These are phyloP conservation scores for Verbascum thapsus DNA, from an alignment of 257 asterid species.

Conservation along the genomic window DNA sequence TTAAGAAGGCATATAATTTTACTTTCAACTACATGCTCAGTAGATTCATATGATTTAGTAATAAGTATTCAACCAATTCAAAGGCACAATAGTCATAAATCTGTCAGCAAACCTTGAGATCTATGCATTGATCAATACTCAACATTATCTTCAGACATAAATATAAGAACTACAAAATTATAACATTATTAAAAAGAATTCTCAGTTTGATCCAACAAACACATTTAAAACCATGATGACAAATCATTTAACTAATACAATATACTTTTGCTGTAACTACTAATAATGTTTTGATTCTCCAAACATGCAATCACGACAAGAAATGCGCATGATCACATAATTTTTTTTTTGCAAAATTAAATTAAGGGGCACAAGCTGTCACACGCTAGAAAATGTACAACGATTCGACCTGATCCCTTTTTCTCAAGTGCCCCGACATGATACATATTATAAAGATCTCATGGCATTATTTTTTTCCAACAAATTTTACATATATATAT, in stretches of 20 bases:
- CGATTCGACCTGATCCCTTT: conserved; percentile 29
- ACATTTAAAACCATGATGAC: conserved; percentile 17
- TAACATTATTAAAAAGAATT: conserved; percentile 25
- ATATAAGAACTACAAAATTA: conserved; percentile 12
- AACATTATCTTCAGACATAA: conserved; percentile 18
- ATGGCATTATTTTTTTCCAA: conserved; percentile 29
- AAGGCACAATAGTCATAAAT: conserved; percentile 22
- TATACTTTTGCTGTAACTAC: conserved; percentile 25
- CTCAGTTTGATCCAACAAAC: conserved; percentile 24
- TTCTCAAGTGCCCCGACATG: conserved; percentile 30
- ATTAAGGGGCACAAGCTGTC: conserved; percentile 35
- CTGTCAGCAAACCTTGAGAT: conserved; percentile 33
- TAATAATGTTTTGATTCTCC: conserved; percentile 35
- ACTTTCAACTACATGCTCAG: not conserved
- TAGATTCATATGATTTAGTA: conserved; percentile 22
- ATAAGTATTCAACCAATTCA: conserved; percentile 20
- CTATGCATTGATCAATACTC: conserved; percentile 21
- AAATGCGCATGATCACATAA: conserved; percentile 26
- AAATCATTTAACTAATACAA: conserved; percentile 24
- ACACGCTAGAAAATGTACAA: conserved; percentile 33
- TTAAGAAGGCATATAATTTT: too few species aligned
- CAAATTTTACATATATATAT: conserved; percentile 30
- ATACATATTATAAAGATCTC: conserved; percentile 34
- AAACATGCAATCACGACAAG: conserved; percentile 42
- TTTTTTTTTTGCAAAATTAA: conserved; percentile 17